Conservation (phyloP, 192 early-diverging fungal species). For the Backusella mclennaniae region DNA sequence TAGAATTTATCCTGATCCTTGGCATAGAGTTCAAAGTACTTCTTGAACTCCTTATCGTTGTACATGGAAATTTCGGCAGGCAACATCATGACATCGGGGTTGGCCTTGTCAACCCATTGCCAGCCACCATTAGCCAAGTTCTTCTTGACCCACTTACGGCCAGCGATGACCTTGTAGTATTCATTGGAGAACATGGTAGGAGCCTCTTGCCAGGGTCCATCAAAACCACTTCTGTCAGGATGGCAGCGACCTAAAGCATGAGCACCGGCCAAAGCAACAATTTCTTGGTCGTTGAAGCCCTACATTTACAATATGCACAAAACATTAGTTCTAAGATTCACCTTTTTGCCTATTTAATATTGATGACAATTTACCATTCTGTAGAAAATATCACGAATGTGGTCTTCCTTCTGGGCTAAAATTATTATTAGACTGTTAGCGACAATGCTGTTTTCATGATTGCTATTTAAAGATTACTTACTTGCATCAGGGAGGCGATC, state of each 20-base stretch:
- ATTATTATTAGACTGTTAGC: not conserved
- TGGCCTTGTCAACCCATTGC: conserved; percentile 86
- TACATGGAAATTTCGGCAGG: conserved; percentile 55
- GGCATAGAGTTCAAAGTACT: conserved; percentile 82
- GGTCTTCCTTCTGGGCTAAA: conserved; percentile 53
- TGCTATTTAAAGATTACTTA: not conserved
- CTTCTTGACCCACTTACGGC: conserved; percentile 80
- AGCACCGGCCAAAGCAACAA: conserved; percentile 71
- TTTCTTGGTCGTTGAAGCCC: conserved; percentile 76
- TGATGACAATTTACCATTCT: conserved; percentile 53
- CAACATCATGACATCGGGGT: conserved; percentile 60
- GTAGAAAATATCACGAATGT: conserved; percentile 79
- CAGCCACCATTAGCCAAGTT: conserved; percentile 71
- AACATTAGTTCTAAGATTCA: not conserved
- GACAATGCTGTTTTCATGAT: not conserved
- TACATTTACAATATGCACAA: not conserved
- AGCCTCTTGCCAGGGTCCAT: conserved; percentile 87
- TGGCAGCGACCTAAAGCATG: conserved; percentile 81
- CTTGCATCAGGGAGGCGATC: conserved; percentile 76
- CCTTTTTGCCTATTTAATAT: not conserved
- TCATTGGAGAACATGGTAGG: conserved; percentile 90
- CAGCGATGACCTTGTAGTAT: conserved; percentile 79
- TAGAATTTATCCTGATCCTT: conserved; percentile 87
- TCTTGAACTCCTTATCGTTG: conserved; percentile 68
- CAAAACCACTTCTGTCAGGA: conserved; percentile 68